phyloP scores from a whole-genome alignment of 805 yeast genomes.

The Metschnikowia orientalis region DNA sequence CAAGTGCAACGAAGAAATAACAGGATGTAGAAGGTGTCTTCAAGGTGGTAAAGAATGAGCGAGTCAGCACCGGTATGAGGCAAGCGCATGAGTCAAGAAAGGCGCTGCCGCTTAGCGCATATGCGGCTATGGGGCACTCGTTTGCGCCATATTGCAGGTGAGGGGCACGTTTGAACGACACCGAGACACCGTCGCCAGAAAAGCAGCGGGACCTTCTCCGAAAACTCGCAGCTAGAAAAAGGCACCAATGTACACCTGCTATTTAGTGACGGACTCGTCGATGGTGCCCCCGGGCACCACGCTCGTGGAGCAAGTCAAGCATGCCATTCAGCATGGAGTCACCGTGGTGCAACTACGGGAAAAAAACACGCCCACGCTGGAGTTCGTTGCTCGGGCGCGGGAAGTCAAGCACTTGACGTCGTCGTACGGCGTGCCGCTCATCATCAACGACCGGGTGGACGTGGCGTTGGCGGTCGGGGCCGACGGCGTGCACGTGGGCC shows the following conservation, averaged over 20 bases:
- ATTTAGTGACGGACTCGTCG: constrained; percentile 75
- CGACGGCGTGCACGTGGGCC: constrained; percentile 92
- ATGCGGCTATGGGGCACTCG: constrained; percentile 14
- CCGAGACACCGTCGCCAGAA: too few species aligned
- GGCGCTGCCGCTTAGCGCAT: constrained; percentile 9
- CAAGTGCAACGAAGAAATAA: too few species aligned
- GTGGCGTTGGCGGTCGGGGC: constrained; percentile 87
- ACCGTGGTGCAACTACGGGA: constrained; percentile 84
- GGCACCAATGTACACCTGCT: constrained; percentile 37
- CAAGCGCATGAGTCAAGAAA: too few species aligned
- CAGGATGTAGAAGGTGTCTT: too few species aligned
- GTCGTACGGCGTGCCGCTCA: constrained; percentile 60
- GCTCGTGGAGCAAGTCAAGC: constrained; percentile 57
- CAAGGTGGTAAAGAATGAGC: too few species aligned
- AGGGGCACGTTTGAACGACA: too few species aligned
- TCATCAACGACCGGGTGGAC: constrained; percentile 83
- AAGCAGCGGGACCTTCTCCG: too few species aligned
- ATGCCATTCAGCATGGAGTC: constrained; percentile 65
- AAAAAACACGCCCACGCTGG: constrained; percentile 63
- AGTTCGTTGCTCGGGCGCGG: constrained; percentile 59
- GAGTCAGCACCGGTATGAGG: background rate
- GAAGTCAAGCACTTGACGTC: constrained; percentile 60
- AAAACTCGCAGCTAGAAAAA: background rate
- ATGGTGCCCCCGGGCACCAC: constrained; percentile 60
- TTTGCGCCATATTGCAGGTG: too few species aligned